Percentiles rank a stretch among this genome's conserved stretches.
Conservation (phyloP, 2,329 filamentous ascomycete species). For the Elsinoe fawcettii region DNA sequence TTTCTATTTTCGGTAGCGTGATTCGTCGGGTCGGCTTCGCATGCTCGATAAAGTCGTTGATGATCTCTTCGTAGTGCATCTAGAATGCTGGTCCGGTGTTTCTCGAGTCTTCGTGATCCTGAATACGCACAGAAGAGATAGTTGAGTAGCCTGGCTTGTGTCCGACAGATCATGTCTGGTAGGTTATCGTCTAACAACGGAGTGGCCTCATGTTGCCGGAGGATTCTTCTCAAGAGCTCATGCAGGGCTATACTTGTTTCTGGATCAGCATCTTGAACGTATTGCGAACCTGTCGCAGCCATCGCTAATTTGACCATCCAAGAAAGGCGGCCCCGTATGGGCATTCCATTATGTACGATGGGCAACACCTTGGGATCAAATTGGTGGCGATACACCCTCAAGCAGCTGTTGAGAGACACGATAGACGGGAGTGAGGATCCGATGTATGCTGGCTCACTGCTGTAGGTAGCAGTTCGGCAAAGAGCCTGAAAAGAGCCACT, state of each 20-base stretch:
- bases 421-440: background rate
- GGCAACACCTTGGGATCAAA: conserved; percentile 25
- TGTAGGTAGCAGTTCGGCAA: background rate
- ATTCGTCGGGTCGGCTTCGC: too few species aligned
- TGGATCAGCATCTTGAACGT: background rate
- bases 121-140: background rate
- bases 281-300: conserved; percentile 24
- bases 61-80: background rate
- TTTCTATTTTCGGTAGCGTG: too few species aligned
- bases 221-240: background rate
- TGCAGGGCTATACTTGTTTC: conserved; percentile 12
- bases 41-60: background rate
- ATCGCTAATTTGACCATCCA: conserved; percentile 24
- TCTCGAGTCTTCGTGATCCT: background rate
- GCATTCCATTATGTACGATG: conserved; percentile 22
- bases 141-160: conserved; percentile 2
- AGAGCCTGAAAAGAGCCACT: background rate
- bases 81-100: background rate
- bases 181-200: background rate
- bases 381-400: conserved; percentile 22
- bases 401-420: conserved; percentile 9
- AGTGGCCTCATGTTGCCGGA: background rate
- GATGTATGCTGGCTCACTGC: background rate
- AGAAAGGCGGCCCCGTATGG: conserved; percentile 13
- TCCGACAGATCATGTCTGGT: background rate